These are phyloP conservation scores for Pisolithus sp. DNA, from an alignment of 768 basidiomycete species.

Conservation along the genomic window DNA sequence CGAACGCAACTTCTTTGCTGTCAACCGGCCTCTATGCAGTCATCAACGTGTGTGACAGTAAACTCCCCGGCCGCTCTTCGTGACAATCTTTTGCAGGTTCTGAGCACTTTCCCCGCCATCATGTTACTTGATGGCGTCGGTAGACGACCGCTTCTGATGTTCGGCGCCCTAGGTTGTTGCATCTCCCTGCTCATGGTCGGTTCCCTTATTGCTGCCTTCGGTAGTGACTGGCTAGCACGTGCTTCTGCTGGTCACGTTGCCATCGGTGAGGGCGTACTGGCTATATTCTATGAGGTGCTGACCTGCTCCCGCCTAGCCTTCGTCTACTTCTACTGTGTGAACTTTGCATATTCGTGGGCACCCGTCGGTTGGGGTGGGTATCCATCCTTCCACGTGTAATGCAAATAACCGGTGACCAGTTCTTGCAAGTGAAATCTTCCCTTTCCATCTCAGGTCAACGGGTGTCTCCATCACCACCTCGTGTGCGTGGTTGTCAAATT, in stretches of 20 bases:
- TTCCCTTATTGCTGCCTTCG: slow-evolving; percentile 21
- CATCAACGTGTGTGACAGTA: slow-evolving; percentile 17
- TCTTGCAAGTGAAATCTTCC: slow-evolving; percentile 36
- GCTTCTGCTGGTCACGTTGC: slow-evolving; percentile 18
- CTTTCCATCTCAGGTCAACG: slow-evolving; percentile 35
- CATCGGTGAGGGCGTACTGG: slow-evolving; percentile 22
- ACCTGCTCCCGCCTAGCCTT: slow-evolving; percentile 22
- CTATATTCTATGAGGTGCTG: slow-evolving; percentile 10
- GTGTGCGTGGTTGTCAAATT: slow-evolving; percentile 36
- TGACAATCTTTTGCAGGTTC: slow-evolving; percentile 14
- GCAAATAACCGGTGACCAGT: slow-evolving; percentile 22
- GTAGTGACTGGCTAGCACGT: slow-evolving; percentile 25
- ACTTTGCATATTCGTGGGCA: slow-evolving; percentile 31
- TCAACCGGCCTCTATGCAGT: slow-evolving; percentile 37
- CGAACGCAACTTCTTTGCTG: slow-evolving; percentile 34
- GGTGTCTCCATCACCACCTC: slow-evolving; percentile 38
- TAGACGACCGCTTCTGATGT: slow-evolving; percentile 34
- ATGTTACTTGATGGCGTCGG: slow-evolving; percentile 32
- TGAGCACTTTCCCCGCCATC: slow-evolving; percentile 32
- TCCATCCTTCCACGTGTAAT: slow-evolving; percentile 2
- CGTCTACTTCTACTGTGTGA: slow-evolving; percentile 32
- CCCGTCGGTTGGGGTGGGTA: slow-evolving; percentile 23
- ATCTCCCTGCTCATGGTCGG: slow-evolving; percentile 23
- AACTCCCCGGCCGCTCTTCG: neutral
- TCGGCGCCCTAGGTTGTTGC: slow-evolving; percentile 31